phyloP scores from a whole-genome alignment of 1,284 basidiomycete species.

The Ustilago loliicola region DNA sequence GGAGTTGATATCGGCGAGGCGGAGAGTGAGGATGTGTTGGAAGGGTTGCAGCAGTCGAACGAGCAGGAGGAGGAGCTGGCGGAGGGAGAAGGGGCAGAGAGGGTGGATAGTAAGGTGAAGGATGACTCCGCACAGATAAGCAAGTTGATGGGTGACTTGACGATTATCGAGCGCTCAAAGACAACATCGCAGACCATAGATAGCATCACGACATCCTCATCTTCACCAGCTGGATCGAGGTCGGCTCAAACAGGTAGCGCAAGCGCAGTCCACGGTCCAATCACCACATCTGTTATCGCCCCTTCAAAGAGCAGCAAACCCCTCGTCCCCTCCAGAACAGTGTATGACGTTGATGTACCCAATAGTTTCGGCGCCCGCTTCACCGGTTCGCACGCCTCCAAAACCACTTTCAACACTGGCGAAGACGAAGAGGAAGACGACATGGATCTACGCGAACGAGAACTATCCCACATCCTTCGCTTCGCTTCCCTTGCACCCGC shows the following conservation, averaged over 20 bases:
- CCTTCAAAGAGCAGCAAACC: not conserved
- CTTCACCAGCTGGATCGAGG: not conserved
- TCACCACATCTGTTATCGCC: not conserved
- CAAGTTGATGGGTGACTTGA: conserved; percentile 23
- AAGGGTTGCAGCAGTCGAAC: not conserved
- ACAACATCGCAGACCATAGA: not conserved
- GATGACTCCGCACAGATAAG: not conserved
- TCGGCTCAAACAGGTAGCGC: not conserved
- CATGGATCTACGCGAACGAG: not conserved
- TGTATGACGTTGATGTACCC: conserved; percentile 36
- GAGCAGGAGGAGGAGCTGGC: not conserved
- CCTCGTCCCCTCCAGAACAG: conserved; percentile 6
- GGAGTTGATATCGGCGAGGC: conserved; percentile 12
- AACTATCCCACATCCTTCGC: conserved; percentile 28
- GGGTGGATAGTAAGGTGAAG: not conserved
- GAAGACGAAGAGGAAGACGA: conserved; percentile 14
- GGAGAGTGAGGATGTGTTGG: conserved; percentile 1
- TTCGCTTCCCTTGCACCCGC: conserved; percentile 30
- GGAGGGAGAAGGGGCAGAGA: not conserved
- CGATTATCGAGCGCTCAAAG: conserved; percentile 26
- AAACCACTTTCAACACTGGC: not conserved
- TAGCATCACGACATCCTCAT: not conserved
- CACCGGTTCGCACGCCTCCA: not conserved
- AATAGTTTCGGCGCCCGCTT: conserved; percentile 31
- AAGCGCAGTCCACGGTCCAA: not conserved